Evolutionary conservation across 2,329 filamentous ascomycete species (phyloP).

Genomic region (Neopestalotiopsis sp.): DNA sequence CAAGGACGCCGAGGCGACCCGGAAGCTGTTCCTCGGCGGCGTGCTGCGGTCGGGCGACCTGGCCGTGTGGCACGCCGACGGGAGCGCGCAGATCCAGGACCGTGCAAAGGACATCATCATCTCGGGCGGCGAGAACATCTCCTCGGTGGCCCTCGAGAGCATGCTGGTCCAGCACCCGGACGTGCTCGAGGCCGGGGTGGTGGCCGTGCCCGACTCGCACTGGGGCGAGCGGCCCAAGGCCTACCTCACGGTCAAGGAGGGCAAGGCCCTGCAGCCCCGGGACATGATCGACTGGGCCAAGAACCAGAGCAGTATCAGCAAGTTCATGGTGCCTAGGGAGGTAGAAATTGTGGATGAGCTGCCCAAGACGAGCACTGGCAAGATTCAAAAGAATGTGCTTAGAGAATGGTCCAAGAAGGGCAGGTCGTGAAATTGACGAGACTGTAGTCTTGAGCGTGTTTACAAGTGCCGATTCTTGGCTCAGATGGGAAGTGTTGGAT

Average conservation of each 20-base stretch:
- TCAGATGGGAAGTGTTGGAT: neutral
- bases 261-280: slow-evolving; percentile 63
- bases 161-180: slow-evolving; percentile 89
- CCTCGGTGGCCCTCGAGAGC: slow-evolving; percentile 87
- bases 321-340: slow-evolving; percentile 83
- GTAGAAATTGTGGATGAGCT: slow-evolving; percentile 84
- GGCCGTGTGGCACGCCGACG: slow-evolving; percentile 91
- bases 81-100: slow-evolving; percentile 89
- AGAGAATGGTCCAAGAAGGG: slow-evolving; percentile 77
- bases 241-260: slow-evolving; percentile 80
- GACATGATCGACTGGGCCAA: slow-evolving; percentile 89
- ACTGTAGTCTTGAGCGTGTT: neutral
- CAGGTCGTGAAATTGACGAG: neutral
- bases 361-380: slow-evolving; percentile 96
- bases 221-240: slow-evolving; percentile 98
- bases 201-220: slow-evolving; percentile 83
- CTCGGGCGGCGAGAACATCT: slow-evolving; percentile 96
- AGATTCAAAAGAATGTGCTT: slow-evolving; percentile 93
- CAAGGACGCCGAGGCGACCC: slow-evolving; percentile 85
- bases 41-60: slow-evolving; percentile 89
- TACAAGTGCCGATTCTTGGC: no score
- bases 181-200: slow-evolving; percentile 89
- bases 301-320: slow-evolving; percentile 78
- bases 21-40: slow-evolving; percentile 85
- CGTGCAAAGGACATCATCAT: slow-evolving; percentile 98